Base-by-base conservation (phyloP, 2,329 filamentous ascomycete species). In the Fusarium fracticaudum region DNA sequence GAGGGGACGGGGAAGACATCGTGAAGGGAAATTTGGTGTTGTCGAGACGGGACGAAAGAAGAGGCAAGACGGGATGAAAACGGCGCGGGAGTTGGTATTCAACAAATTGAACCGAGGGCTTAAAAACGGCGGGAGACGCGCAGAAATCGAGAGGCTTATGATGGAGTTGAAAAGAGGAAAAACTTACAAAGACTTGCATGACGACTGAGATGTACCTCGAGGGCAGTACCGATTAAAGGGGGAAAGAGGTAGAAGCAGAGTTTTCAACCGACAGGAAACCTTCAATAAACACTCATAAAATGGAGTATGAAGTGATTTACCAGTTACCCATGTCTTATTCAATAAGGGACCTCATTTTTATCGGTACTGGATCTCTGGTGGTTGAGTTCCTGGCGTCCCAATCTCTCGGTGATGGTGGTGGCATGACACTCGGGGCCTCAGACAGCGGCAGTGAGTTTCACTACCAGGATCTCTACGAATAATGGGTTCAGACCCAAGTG, bases 321-420 rank as follows among this genome's bases (percentile, higher is more conserved):
- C 15, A 20, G 1, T 17, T 10, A 0, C 11, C 0, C 0, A 40
- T 40, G 22, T 29, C 3, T 14, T 4, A 54, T 0, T 9, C 2
- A 40, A 40, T 15, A 15, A 54, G 35, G 0, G 29, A 5, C 8
- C 5, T 54, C 12, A 22, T 40, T 29, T 54, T 54, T 29, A 54
- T 12, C 8, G 8, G 0, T 8, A 54, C 40, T 54, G 12, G 24
- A 22, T 8, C 8, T 37, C 1, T 20, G 3, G 3, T 53, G 48
- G 48, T 26, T 53, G 22, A 53, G 48, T 53, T 53, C 48, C 48
- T 20, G 50, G 24, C 35, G n/a, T 22, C 33, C 50, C 1, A 29
- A 17, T n/a, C 1, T 18, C 43, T 26, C n/a, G 17, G n/a, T 20
- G 15, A 20, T 37, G 24, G 18, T 54, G 17, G 33, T 54, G 11